Conservation (phyloP, 208 protist species). For the Pavlovales sp. region DNA sequence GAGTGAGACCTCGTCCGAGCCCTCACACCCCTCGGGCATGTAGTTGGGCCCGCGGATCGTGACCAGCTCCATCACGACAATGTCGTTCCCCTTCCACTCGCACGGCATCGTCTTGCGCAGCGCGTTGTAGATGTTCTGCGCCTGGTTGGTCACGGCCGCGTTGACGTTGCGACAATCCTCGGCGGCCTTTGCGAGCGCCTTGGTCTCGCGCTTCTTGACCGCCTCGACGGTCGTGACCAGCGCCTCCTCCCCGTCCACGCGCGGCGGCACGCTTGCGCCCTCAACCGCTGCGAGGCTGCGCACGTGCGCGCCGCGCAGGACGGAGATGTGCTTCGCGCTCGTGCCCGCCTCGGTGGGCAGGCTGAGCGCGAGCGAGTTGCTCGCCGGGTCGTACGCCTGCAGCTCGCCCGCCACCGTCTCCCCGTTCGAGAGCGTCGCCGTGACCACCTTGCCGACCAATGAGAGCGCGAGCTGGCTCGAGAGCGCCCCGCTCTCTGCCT, state of each 20-base stretch:
- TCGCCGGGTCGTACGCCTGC: background rate
- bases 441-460: background rate
- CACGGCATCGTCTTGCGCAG: background rate
- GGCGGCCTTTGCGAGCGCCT: background rate
- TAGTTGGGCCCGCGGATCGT: background rate
- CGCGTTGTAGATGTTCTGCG: background rate
- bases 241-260: background rate
- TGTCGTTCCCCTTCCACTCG: background rate
- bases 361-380: background rate
- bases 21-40: background rate
- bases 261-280: background rate
- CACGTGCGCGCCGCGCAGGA: background rate
- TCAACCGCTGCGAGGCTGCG: background rate
- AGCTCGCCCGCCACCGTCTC: background rate
- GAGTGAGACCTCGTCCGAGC: background rate
- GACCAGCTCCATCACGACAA: background rate
- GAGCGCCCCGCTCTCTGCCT: too few species aligned
- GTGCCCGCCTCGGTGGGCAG: background rate
- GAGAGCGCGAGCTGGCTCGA: background rate
- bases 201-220: background rate
- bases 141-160: background rate
- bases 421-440: background rate
- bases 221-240: background rate
- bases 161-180: background rate
- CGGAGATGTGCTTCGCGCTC: background rate